Conservation (phyloP, 345 rosid genomes). For the Boechera stricta region DNA sequence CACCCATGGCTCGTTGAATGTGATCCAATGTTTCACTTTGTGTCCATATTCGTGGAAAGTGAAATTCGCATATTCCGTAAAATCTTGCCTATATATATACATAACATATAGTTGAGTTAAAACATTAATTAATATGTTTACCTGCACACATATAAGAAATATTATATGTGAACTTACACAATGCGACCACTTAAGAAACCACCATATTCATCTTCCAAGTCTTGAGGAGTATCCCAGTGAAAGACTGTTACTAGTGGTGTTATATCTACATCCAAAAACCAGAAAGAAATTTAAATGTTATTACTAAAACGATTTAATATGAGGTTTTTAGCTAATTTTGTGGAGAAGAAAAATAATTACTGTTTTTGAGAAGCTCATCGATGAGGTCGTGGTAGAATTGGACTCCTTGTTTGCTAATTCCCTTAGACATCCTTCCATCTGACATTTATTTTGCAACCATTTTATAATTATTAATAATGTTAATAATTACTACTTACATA, state of each 20-base stretch:
- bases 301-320: not conserved
- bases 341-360: not conserved
- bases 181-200: conserved; percentile 42
- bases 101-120: not conserved
- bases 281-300: not conserved
- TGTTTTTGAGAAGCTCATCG: conserved; percentile 54
- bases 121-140: not conserved
- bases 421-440: conserved; percentile 51
- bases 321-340: not conserved
- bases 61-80: conserved; percentile 42
- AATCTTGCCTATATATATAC: conserved; percentile 24
- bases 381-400: conserved; percentile 58
- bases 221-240: conserved; percentile 50
- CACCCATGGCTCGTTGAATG: conserved; percentile 50
- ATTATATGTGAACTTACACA: conserved; percentile 40
- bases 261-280: conserved; percentile 7
- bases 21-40: conserved; percentile 45
- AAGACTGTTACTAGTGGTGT: conserved; percentile 44
- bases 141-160: not conserved
- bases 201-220: conserved; percentile 48
- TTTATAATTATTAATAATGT: not conserved
- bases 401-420: conserved; percentile 53
- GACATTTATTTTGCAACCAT: not conserved
- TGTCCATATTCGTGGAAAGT: conserved; percentile 43
- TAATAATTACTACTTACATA: not conserved